A percentile compares a stretch with the other conserved stretches of the same genome.
Conservation (phyloP, 2,329 filamentous ascomycete genomes). For the Arthrobotrys entomopaga region DNA sequence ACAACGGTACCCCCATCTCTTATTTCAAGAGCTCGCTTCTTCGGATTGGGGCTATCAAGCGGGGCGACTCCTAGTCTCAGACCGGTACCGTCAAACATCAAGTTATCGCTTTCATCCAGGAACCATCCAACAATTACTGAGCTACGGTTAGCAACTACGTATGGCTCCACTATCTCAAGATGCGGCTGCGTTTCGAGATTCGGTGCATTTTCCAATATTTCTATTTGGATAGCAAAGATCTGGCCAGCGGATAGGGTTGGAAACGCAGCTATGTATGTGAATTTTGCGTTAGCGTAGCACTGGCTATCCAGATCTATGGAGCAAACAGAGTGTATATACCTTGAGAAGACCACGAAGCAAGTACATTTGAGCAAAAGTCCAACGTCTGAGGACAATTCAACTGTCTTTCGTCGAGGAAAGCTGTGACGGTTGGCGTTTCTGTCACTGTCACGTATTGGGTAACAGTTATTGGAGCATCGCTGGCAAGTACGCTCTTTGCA, state of each 20-base stretch:
- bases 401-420: constrained; percentile 27
- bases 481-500: background rate
- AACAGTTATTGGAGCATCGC: background rate
- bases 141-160: constrained; percentile 18
- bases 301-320: background rate
- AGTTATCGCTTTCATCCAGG: constrained; percentile 25
- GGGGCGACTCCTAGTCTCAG: constrained; percentile 24
- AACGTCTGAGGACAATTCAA: constrained; percentile 3
- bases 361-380: constrained; percentile 17
- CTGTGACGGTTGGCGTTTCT: constrained; percentile 20
- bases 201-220: background rate
- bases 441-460: constrained; percentile 6
- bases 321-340: background rate
- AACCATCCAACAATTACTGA: constrained; percentile 16
- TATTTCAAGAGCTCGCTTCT: background rate
- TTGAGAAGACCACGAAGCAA: constrained; percentile 11
- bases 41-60: background rate
- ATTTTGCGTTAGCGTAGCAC: background rate
- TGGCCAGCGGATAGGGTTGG: constrained; percentile 4
- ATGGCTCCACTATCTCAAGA: constrained; percentile 8
- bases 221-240: constrained; percentile 30
- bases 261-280: constrained; percentile 2
- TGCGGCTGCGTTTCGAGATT: constrained; percentile 23
- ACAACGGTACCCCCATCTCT: constrained; percentile 11
- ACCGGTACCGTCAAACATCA: constrained; percentile 32